These are phyloP conservation scores for Ogataea minuta DNA, from an alignment of 805 yeast genomes.

Conservation along the genomic window DNA sequence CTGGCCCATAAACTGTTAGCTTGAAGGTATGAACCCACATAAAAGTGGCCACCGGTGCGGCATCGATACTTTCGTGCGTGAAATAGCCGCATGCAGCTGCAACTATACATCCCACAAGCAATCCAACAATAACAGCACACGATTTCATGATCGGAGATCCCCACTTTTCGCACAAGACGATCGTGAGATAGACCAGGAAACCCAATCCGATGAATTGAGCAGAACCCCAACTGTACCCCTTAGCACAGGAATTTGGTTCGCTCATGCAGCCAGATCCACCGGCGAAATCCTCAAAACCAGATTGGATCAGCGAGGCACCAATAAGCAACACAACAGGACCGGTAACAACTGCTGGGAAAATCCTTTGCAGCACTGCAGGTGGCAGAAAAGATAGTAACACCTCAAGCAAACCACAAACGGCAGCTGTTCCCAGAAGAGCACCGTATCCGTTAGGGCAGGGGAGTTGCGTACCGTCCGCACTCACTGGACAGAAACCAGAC, in stretches of 20 bases:
- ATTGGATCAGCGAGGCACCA: slow-evolving; percentile 64
- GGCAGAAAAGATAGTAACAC: slow-evolving; percentile 75
- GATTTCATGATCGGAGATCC: slow-evolving; percentile 95
- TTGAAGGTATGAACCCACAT: slow-evolving; percentile 86
- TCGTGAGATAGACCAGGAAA: slow-evolving; percentile 71
- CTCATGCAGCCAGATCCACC: slow-evolving; percentile 72
- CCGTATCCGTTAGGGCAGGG: slow-evolving; percentile 94
- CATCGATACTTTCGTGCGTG: slow-evolving; percentile 49
- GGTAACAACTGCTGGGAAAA: slow-evolving; percentile 88
- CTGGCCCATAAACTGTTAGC: slow-evolving; percentile 75
- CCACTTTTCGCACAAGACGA: slow-evolving; percentile 76
- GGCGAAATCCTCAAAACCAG: slow-evolving; percentile 82
- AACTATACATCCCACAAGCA: slow-evolving; percentile 84
- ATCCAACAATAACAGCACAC: slow-evolving; percentile 85
- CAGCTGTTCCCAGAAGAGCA: slow-evolving; percentile 77
- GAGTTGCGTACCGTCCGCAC: slow-evolving; percentile 59
- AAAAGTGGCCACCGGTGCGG: slow-evolving; percentile 81
- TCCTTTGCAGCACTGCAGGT: slow-evolving; percentile 60
- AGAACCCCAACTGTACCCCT: slow-evolving; percentile 69
- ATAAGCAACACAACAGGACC: slow-evolving; percentile 90
- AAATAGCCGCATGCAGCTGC: slow-evolving; percentile 91
- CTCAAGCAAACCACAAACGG: slow-evolving; percentile 73
- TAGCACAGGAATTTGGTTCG: slow-evolving; percentile 46
- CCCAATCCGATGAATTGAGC: slow-evolving; percentile 88
- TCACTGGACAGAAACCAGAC: slow-evolving; percentile 63